Evolutionary conservation across 169 alveolate species (phyloP).

Genomic region (Cryptosporidium viatorum): DNA sequence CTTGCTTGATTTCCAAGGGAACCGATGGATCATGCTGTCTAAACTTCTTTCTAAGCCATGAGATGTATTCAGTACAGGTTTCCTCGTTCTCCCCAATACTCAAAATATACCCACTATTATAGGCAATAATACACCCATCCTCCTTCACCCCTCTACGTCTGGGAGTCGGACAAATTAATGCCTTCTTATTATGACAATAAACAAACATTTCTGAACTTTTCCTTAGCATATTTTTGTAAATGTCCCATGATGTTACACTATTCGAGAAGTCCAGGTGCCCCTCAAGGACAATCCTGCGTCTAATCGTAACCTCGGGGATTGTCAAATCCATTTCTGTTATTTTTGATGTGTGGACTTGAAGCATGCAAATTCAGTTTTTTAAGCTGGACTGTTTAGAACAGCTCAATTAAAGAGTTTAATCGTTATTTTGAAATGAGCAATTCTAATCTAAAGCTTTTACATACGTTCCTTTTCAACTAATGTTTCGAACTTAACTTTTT

Average conservation of each 20-base stretch:
- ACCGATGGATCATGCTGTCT: conserved; percentile 72
- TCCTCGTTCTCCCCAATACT: conserved; percentile 73
- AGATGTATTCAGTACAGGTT: conserved; percentile 42
- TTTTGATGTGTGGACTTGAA: not conserved
- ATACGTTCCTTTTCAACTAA: not conserved
- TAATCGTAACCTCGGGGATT: conserved; percentile 37
- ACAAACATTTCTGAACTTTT: conserved; percentile 75
- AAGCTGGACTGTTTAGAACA: not conserved
- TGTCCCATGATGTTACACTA: conserved; percentile 65
- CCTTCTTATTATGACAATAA: conserved; percentile 56
- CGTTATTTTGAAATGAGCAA: too few species aligned
- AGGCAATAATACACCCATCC: conserved; percentile 68
- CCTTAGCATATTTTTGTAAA: conserved; percentile 52
- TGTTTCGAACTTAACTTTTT: not conserved
- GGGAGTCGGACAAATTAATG: conserved; percentile 64
- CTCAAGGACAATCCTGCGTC: conserved; percentile 49
- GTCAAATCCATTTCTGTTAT: conserved; percentile 13
- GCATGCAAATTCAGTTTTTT: not conserved
- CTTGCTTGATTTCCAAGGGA: conserved; percentile 23
- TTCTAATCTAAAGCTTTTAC: not conserved
- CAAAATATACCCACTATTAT: conserved; percentile 68
- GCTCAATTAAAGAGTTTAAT: not conserved
- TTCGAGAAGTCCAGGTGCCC: conserved; percentile 56
- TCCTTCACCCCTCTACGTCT: conserved; percentile 74
- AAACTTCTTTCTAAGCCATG: conserved; percentile 67